Evolutionary conservation across 2,329 filamentous ascomycete species (phyloP), one percentile per base, ranked within the genome.

Genomic region (Fusarium papillatum): DNA sequence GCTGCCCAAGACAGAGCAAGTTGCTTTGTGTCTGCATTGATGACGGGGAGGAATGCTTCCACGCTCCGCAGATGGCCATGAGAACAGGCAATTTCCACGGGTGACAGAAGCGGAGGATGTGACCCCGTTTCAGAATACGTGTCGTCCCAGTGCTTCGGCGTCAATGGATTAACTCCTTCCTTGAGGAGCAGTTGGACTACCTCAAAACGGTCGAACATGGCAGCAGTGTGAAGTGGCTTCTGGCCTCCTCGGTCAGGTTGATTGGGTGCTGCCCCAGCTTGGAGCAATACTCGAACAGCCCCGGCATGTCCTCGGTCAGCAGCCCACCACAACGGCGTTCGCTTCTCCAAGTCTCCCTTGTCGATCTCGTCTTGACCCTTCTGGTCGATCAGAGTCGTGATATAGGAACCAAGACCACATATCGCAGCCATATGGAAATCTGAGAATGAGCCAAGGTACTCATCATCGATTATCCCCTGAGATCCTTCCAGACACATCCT

Each of bases 151-250:
- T 76, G 78, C 65, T 82, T 84, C 5, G 64, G 16, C 0, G 81
- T 81, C 7, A 83, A 62, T 0, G 84, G 82, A 43, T 83, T 71
- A 1, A 84, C 82, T 14, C 85, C 85, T 26, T 61, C 31, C 57
- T 57, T 50, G 14, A 74, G 13, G 22, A 74, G 71, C 8, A 71
- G 31, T 19, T 70, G 29, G 22, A 74, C 31, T 34, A 68, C 67
- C 13, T 71, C 36, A 24, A 24, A 36, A 24, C 26, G 22, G n/a
- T 48, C 24, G 11, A 72, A 77, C 6, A 8, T 69, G 4, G 83
- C 83, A 8, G 85, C 84, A 29, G 71, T 9, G 64, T 86, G 83
- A 2, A 87, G 69, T 8, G 85, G 82, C n/a, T 73, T 83, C 1
- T 19, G 1, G 1, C 14, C 34, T 4, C n/a, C 9, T 26, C 7